Evolutionary conservation across 441 rosid genomes (phyloP).

Genomic region (Pelargonium myrrhifolium): DNA sequence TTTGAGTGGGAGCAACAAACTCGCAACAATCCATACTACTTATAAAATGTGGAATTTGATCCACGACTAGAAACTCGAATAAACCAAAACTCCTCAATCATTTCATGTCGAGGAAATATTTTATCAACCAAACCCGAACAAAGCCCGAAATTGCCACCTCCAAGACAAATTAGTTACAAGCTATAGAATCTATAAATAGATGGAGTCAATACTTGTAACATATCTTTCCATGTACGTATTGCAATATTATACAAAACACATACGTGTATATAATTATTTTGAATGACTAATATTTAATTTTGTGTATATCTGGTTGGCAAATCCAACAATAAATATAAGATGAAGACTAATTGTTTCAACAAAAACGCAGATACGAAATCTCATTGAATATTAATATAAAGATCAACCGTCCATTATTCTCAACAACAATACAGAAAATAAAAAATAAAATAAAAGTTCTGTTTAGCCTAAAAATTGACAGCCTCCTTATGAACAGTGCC

Average conservation of each 20-base stretch:
- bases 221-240: too few species aligned
- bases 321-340: not conserved
- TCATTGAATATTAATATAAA: not conserved
- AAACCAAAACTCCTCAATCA: too few species aligned
- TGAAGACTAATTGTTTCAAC: not conserved
- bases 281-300: not conserved
- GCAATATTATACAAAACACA: not conserved
- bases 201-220: too few species aligned
- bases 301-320: not conserved
- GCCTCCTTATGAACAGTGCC: constrained; percentile 1
- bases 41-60: too few species aligned
- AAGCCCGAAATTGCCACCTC: too few species aligned
- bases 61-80: too few species aligned
- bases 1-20: too few species aligned
- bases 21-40: too few species aligned
- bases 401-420: not conserved
- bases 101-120: too few species aligned
- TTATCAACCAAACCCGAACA: too few species aligned
- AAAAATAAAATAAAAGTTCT: not conserved
- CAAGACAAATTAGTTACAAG: too few species aligned
- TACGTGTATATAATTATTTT: not conserved
- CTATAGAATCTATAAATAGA: too few species aligned
- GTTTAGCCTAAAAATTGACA: not conserved
- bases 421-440: not conserved
- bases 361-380: not conserved